Evolutionary conservation across 345 rosid genomes (phyloP), one percentile per base, ranked within the genome.

Genomic region (Tarenaya hassleriana): DNA sequence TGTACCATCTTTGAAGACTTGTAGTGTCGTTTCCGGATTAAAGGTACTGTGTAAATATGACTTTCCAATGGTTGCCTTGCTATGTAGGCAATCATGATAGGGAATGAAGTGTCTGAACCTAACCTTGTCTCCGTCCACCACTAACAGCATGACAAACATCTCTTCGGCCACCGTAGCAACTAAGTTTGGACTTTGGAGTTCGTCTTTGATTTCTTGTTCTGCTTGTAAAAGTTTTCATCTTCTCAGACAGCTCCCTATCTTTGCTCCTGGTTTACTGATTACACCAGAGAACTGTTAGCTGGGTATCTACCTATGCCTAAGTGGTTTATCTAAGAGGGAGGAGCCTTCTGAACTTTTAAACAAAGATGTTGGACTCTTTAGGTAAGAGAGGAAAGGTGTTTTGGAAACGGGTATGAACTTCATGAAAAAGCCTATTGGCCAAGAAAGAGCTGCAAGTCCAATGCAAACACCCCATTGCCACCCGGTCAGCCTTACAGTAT

Each of bases 401-500:
- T 61, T 61, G 13, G 84, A 32, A 58, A 82, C 88, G 11, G 78
- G 77, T 38, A 82, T 63, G 34, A 72, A 72, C 72, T 82, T 82
- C 61, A 76, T 62, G 67, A 72, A 16, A 66, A 77, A 78, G 1
- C 82, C 84, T 33, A 82, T 76, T 7, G 84, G 84, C 82, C 82
- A 82, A 15, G 88, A 67, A 33, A 78, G 29, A 49, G 82, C 64
- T 46, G 80, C 88, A 39, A 76, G 41, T 41, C 41, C 47, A 31
- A 76, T 67, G 61, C 88, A 82, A 58, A 49, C 34, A 49, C 69
- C 51, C 88, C 84, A 82, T 47, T 82, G 77, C 72, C 58, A 13
- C 62, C 77, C 69, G 32, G 66, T 66, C 63, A 78, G 55, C 52
- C 58, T 70, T 72, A 74, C 77, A 7, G 84, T 78, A 19, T 65